Evolutionary conservation across 176 grass and related monocot genomes (phyloP), one percentile per base, ranked within the genome.

Genomic region (Cenchrus americanus): DNA sequence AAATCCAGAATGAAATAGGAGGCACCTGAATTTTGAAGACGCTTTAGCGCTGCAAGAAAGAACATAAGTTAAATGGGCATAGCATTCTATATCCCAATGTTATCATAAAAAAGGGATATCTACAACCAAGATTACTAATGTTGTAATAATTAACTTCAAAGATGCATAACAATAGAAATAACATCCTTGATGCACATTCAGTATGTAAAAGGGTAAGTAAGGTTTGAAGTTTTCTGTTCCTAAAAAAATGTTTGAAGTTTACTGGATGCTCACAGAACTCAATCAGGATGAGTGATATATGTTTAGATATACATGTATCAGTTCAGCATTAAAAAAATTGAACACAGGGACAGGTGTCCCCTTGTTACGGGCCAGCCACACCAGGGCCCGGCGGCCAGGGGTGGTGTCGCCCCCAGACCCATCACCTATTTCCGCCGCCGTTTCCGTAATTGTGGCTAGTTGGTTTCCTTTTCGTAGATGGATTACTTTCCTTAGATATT

Each of bases 1-100:
- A 98, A 89, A 87, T 99, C 96, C 71, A 99, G 82, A 89, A 99
- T 83, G 32, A 99, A 92, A 80, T 91, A 99, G 26, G 93, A 89
- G 77, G 93, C 93, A 7, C 96, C 96, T 64, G 86, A 90, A 47
- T 89, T 76, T 15, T 94, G 87, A 85, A 98, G 87, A 79, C 86
- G 93, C 83, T 88, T 91, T 59, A 98, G 64, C 40, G 96, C 96
- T 98, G 89, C 82, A 95, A 60, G 18, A 89, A 66, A 76, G 19
- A 78, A 79, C 26, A 52, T 49, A 77, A 58, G 49, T 85, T 66
- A 88, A 75, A 81, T 69, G 34, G 37, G 75, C 43, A 85, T 51
- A 82, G 34, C 65, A 82, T 73, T 19, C 7, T 55, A 50, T 51
- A 50, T 32, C 73, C 43, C 22, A 68, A 11, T 73, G 12, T 55